A percentile compares a stretch with the other conserved stretches of the same genome.
These are phyloP conservation scores for Ceriops tagal DNA, from an alignment of 345 rosid species.

Conservation along the genomic window DNA sequence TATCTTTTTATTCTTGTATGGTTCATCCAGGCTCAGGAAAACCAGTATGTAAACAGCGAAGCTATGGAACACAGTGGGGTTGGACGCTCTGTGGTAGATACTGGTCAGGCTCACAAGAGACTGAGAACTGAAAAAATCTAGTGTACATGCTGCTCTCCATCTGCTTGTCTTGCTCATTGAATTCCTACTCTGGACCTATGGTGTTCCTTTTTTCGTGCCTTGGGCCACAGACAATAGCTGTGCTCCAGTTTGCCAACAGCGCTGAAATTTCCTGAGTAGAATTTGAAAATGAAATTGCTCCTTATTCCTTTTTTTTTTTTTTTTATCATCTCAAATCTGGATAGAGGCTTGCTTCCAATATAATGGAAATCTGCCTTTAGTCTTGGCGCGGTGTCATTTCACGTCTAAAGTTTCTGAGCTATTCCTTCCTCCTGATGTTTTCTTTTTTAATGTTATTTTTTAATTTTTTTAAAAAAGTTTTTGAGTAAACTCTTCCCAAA, in stretches of 20 bases:
- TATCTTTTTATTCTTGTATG: neutral
- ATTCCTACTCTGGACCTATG: neutral
- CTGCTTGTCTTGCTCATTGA: slow-evolving; percentile 1
- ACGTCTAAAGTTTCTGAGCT: neutral
- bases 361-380: slow-evolving; percentile 21
- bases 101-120: slow-evolving; percentile 43
- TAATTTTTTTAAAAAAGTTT: too few relatives aligned
- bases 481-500: too few relatives aligned
- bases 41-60: slow-evolving; percentile 29
- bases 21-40: slow-evolving; percentile 36
- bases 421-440: neutral
- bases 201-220: slow-evolving; percentile 19
- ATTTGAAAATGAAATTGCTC: neutral
- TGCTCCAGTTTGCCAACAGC: slow-evolving; percentile 22
- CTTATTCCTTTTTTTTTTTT: slow-evolving; percentile 19
- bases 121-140: slow-evolving; percentile 37
- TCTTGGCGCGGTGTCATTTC: neutral
- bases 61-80: slow-evolving; percentile 34
- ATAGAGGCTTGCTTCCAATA: slow-evolving; percentile 24
- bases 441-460: too few relatives aligned
- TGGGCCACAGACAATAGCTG: slow-evolving; percentile 7
- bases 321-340: neutral
- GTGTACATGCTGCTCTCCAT: slow-evolving; percentile 11
- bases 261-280: neutral
- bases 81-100: slow-evolving; percentile 29